Conservation (phyloP, 1,284 basidiomycete genomes). For the Stereum hirsutum region DNA sequence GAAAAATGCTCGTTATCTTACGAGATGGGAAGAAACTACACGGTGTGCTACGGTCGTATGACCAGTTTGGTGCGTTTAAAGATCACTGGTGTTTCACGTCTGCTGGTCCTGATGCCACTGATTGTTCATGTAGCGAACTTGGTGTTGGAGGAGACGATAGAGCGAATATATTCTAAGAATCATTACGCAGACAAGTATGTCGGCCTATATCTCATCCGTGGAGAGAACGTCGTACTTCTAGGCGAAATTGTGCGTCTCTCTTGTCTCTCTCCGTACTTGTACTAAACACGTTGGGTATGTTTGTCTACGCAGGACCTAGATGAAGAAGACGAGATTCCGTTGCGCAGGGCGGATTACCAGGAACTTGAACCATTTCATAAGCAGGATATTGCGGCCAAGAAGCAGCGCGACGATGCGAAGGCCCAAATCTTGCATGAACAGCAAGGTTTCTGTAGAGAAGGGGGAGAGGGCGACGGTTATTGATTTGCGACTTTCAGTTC, state of each 20-base stretch:
- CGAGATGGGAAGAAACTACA: slow-evolving; percentile 95
- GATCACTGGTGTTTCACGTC: too few species aligned
- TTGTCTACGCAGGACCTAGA: slow-evolving; percentile 70
- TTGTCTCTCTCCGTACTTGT: slow-evolving; percentile 5
- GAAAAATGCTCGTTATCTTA: slow-evolving; percentile 97
- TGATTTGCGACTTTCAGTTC: slow-evolving; percentile 24
- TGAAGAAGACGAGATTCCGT: slow-evolving; percentile 80
- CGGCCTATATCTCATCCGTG: slow-evolving; percentile 90
- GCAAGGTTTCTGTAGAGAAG: slow-evolving; percentile 81
- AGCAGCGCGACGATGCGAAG: slow-evolving; percentile 62
- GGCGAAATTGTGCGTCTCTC: slow-evolving; percentile 86
- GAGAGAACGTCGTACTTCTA: slow-evolving; percentile 96
- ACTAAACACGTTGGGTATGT: slow-evolving; percentile 5
- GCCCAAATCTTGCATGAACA: slow-evolving; percentile 69
- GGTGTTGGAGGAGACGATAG: slow-evolving; percentile 84
- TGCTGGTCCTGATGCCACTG: too few species aligned
- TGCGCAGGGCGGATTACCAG: slow-evolving; percentile 68
- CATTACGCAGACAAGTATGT: slow-evolving; percentile 78
- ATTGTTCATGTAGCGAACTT: slow-evolving; percentile 97
- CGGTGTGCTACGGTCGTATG: slow-evolving; percentile 94
- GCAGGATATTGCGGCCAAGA: slow-evolving; percentile 61
- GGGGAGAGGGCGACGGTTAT: slow-evolving; percentile 87
- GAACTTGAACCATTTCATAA: slow-evolving; percentile 65
- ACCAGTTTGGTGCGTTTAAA: slow-evolving; percentile 98
- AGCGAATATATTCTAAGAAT: slow-evolving; percentile 78